Evolutionary conservation across 1,284 basidiomycete genomes (phyloP).

Genomic region (Moesziomyces antarcticus): DNA sequence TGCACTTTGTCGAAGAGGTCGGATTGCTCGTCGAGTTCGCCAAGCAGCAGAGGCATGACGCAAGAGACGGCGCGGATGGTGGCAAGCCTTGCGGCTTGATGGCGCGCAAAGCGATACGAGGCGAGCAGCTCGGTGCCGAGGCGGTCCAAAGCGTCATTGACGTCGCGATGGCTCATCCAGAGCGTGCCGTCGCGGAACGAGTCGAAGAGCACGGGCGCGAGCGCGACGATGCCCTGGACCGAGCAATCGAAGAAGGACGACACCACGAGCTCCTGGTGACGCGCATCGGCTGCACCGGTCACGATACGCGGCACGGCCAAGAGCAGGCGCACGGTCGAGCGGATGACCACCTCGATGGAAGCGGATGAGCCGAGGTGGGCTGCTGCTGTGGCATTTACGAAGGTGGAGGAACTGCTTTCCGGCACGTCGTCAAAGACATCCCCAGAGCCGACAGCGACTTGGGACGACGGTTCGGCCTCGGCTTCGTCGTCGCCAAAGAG

Average conservation of each 20-base stretch:
- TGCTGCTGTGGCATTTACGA: neutral
- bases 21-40: constrained; percentile 16
- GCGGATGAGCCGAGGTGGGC: neutral
- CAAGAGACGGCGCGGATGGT: constrained; percentile 17
- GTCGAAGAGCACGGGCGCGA: constrained; percentile 27
- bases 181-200: constrained; percentile 11
- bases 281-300: constrained; percentile 6
- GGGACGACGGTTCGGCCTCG: constrained; percentile 1
- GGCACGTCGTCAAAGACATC: constrained; percentile 32
- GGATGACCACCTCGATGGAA: constrained; percentile 9
- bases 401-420: constrained; percentile 13
- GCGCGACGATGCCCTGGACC: constrained; percentile 4
- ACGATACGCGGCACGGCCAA: constrained; percentile 21
- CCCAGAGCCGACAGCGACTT: neutral
- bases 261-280: constrained; percentile 22
- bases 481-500: constrained; percentile 13
- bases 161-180: constrained; percentile 33
- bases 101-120: constrained; percentile 22
- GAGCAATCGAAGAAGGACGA: constrained; percentile 28
- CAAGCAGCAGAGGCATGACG: constrained; percentile 20
- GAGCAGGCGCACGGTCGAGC: constrained; percentile 11
- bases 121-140: constrained; percentile 39
- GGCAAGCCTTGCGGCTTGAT: constrained; percentile 19
- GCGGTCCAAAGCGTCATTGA: constrained; percentile 36
- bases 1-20: constrained; percentile 41